Conservation (phyloP, 345 rosid genomes). For the Xanthoceras sorbifolium region DNA sequence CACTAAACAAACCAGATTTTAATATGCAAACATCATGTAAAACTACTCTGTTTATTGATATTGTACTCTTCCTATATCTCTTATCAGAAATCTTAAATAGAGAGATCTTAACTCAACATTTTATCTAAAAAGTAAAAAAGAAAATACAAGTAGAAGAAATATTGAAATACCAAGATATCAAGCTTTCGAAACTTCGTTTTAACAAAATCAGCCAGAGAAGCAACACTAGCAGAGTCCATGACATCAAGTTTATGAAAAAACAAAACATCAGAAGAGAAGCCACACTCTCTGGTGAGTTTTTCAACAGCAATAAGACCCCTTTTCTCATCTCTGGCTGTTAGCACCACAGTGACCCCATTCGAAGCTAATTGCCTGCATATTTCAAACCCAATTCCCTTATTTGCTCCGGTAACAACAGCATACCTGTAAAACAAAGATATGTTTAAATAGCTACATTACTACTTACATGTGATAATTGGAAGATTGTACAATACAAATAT, state of each 20-base stretch:
- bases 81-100: too few species aligned
- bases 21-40: not conserved
- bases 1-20: too few species aligned
- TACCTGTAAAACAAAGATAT: not conserved
- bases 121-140: too few species aligned
- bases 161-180: slow-evolving; percentile 26
- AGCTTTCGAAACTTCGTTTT: slow-evolving; percentile 23
- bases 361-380: slow-evolving; percentile 26
- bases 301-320: slow-evolving; percentile 29
- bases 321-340: slow-evolving; percentile 29
- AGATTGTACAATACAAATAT: not conserved
- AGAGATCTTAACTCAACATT: too few species aligned
- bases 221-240: slow-evolving; percentile 18
- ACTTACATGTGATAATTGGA: not conserved
- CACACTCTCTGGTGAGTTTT: slow-evolving; percentile 16
- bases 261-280: slow-evolving; percentile 8
- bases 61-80: not conserved
- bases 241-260: slow-evolving; percentile 33
- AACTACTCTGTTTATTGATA: not conserved
- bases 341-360: slow-evolving; percentile 18
- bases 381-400: slow-evolving; percentile 30
- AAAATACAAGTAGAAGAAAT: too few species aligned
- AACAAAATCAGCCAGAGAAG: slow-evolving; percentile 24
- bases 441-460: not conserved
- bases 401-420: slow-evolving; percentile 25